Conservation (phyloP, 2,329 filamentous ascomycete genomes). For the Trichoderma pleuroti region DNA sequence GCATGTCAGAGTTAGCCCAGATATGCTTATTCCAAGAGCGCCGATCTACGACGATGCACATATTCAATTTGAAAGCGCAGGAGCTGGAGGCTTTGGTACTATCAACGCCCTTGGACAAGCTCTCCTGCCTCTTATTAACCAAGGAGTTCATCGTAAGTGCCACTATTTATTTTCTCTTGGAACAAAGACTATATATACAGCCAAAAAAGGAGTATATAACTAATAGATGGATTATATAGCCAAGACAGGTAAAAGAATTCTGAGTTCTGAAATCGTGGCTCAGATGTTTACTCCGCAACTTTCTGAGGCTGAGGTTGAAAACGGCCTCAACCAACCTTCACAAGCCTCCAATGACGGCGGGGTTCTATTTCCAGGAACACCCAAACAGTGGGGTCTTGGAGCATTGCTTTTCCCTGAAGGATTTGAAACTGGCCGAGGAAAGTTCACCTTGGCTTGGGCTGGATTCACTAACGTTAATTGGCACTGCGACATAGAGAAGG, state of each 20-base stretch:
- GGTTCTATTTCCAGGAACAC: not conserved
- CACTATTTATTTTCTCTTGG: not conserved
- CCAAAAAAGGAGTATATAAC: not conserved
- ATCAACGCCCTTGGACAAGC: not conserved
- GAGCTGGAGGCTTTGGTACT: not conserved
- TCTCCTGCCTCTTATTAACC: not conserved
- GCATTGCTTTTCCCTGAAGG: not conserved
- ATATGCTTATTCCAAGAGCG: not conserved
- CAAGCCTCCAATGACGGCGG: not conserved
- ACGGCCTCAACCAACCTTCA: not conserved
- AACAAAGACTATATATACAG: not conserved
- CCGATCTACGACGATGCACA: not conserved
- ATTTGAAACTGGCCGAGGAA: not conserved
- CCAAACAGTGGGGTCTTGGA: not conserved
- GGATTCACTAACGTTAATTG: not conserved
- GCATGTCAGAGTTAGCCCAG: not conserved
- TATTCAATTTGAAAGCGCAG: not conserved
- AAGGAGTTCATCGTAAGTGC: not conserved
- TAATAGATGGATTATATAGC: not conserved
- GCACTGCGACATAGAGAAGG: not conserved
- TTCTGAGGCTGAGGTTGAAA: not conserved
- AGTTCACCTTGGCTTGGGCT: not conserved
- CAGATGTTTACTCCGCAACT: not conserved
- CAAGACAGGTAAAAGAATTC: not conserved
- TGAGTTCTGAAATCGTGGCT: not conserved